phyloP scores from a whole-genome alignment of 345 rosid species.

The Citrus mangshanensis region DNA sequence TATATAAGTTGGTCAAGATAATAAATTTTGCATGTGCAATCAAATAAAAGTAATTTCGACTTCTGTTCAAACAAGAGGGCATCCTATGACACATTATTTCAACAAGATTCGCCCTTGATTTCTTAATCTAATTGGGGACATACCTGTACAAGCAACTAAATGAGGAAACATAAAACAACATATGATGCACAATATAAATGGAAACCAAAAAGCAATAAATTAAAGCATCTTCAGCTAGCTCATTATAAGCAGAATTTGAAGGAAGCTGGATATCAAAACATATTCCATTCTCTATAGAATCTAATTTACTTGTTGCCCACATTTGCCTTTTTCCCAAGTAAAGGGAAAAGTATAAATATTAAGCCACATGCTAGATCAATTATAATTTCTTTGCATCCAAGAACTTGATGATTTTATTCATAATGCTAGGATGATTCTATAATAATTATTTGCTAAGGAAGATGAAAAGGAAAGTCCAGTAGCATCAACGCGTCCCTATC shows the following conservation, averaged over 20 bases:
- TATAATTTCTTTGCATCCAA: slow-evolving; percentile 11
- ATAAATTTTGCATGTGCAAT: background rate
- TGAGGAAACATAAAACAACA: background rate
- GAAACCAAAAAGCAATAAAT: no score
- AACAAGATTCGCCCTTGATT: background rate
- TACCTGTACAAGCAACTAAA: background rate
- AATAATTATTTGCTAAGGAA: background rate
- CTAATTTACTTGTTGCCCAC: background rate
- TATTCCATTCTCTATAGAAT: background rate
- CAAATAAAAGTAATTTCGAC: background rate
- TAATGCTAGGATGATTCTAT: background rate
- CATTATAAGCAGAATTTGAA: background rate
- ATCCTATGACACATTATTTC: background rate
- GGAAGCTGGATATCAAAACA: background rate
- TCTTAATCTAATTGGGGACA: no score
- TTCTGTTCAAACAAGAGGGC: background rate
- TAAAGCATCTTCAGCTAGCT: background rate
- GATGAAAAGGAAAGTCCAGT: background rate
- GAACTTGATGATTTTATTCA: slow-evolving; percentile 6
- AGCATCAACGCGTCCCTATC: slow-evolving; percentile 13
- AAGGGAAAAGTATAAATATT: background rate
- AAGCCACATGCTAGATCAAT: background rate
- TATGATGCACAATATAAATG: background rate
- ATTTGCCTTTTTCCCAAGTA: background rate
- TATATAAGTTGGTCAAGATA: background rate